Base-by-base conservation (phyloP, 352 stramenopile species). In the Phytopythium litorale region DNA sequence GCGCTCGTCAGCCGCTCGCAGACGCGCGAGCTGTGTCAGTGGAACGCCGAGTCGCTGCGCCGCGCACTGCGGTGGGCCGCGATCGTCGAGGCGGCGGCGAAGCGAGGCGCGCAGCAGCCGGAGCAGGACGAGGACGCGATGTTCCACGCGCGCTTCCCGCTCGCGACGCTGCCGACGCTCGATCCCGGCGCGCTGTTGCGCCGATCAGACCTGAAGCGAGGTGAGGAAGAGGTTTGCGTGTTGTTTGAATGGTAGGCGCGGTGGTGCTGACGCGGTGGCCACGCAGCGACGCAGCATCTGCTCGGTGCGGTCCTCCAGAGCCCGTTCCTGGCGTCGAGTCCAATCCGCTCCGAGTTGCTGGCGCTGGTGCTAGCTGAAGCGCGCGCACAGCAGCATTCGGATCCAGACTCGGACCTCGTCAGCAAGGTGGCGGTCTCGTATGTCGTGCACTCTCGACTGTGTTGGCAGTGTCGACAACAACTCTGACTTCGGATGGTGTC, bases 241-340 rank as follows among this genome's bases (percentile, higher is more conserved):
- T 11, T 23, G 4, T 5, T 3, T 35, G 7, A 25, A 3, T 2
- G 7, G 18, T 38, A 16, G 21, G 6, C n/a, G 19, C 3, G 3
- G 33, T 28, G 45, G 57, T 52, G 28, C 43, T 45, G 7, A 61
- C 46, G 37, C 13, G 70, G 35, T 66, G 5, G 43, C 58, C 13
- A 23, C 16, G 30, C 50, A 57, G 75, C 75, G 13, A 64, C 73
- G 30, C 23, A 73, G 45, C 70, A 82, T 53, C 56, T 86, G 37
- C 58, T 78, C 51, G 64, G 61, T 12, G 75, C 77, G n/a, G 69
- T 84, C 50, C 55, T 84, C n/a, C 68, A 83, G 59, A 87, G 78
- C 61, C 68, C 73, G n/a, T 87, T 75, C 53, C 51, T 87, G 35
- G 28, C 63, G n/a, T 66, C 71, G 9, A 73, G 83, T 38, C 75